Evolutionary conservation across 495 filamentous ascomycete species (phyloP), one percentile per base, ranked within the genome.

Genomic region (Podospora pseudopauciseta): DNA sequence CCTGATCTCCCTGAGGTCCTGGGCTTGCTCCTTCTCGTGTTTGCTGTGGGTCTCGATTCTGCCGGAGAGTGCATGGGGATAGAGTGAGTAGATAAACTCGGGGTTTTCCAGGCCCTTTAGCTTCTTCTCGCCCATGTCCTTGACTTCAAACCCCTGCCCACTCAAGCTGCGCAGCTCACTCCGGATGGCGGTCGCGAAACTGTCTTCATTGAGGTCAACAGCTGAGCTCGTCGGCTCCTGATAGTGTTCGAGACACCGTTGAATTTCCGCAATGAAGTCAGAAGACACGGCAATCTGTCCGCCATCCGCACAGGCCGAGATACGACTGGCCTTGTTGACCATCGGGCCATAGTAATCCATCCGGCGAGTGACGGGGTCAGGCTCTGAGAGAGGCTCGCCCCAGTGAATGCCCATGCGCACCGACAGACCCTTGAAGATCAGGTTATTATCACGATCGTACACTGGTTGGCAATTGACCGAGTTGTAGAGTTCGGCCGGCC

Each of bases 321-420:
- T 95, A 78, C 95, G 90, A 61, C 94, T 90, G 0, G 95, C 92
- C 68, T 94, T 92, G 78, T 99, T 99, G 69, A 99, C 95, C 92
- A 99, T 98, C 1, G 96, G 95, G 9, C 95, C 95, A 78, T 97
- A 98, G 79, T 99, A 99, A 75, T 99, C 95, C 95, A 99, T 99
- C 55, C 95, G 93, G 60, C 92, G 89, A 11, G 95, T 99, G 5
- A 99, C 92, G 0, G 95, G 94, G 77, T 99, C 95, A 39, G 90
- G 89, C 75, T 98, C 95, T 72, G 92, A 96, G 65, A 99, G 93
- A 32, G 96, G 95, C 58, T 90, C 87, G 64, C 95, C 95, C 89
- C 90, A 98, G 75, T 99, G 95, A 58, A 94, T 90, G 68, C 95
- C 95, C 96, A 99, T 99, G 63, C 95, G 88, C 54, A 99, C 95